Percentiles rank a stretch among this genome's conserved stretches.
Evolutionary conservation across 2,329 filamentous ascomycete species (phyloP).

Genomic region (Beauveria brongniartii): DNA sequence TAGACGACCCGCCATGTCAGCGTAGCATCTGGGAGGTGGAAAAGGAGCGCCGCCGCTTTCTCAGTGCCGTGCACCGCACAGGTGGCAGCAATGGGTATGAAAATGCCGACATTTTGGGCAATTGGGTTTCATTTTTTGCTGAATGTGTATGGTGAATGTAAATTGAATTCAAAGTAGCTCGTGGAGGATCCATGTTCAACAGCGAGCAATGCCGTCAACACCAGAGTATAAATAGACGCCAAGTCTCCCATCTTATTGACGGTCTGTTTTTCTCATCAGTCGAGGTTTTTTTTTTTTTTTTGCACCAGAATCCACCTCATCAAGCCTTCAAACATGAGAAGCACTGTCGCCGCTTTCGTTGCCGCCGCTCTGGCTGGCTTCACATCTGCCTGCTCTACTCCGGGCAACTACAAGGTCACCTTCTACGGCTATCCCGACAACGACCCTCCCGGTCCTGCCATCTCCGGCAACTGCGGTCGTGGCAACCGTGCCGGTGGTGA

Average conservation of each 20-base stretch:
- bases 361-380: constrained; percentile 12
- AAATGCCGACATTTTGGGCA: not conserved
- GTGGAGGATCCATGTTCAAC: not conserved
- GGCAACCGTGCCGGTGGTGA: constrained; percentile 14
- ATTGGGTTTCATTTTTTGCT: not conserved
- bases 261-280: not conserved
- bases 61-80: not conserved
- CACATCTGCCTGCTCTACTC: constrained; percentile 15
- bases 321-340: constrained; percentile 14
- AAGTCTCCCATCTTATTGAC: not conserved
- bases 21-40: constrained; percentile 3
- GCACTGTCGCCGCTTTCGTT: constrained; percentile 11
- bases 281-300: not conserved
- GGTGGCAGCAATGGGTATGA: not conserved
- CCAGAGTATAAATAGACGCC: not conserved
- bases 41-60: not conserved
- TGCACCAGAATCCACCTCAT: not conserved
- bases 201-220: not conserved
- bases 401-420: constrained; percentile 15
- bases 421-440: constrained; percentile 18
- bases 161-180: not conserved
- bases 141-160: not conserved
- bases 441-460: constrained; percentile 15
- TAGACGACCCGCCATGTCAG: not conserved
- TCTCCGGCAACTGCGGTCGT: constrained; percentile 15